These are phyloP conservation scores for Ganoderma meredithae DNA, from an alignment of 1,284 basidiomycete species.

Conservation along the genomic window DNA sequence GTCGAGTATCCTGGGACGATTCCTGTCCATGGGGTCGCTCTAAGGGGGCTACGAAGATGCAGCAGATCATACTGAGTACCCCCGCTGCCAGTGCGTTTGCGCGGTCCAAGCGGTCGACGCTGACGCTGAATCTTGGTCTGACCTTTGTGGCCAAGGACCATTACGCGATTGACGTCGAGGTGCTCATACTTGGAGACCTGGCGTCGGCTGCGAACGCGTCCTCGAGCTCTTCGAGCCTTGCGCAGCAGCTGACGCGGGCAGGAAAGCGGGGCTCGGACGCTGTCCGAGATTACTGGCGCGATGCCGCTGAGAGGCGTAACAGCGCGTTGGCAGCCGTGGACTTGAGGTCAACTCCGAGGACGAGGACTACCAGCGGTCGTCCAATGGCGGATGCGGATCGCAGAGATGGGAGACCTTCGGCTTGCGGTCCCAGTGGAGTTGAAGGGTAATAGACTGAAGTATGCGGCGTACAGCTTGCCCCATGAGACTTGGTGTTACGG, in stretches of 20 bases:
- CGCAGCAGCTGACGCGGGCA: not conserved
- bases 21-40: not conserved
- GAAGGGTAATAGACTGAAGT: not conserved
- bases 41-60: not conserved
- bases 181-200: not conserved
- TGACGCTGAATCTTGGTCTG: not conserved
- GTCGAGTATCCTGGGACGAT: not conserved
- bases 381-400: not conserved
- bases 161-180: not conserved
- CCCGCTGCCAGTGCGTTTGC: not conserved
- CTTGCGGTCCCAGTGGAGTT: not conserved
- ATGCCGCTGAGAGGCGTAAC: not conserved
- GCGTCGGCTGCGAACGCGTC: not conserved
- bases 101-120: not conserved
- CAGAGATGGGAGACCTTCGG: not conserved
- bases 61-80: not conserved
- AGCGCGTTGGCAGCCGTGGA: not conserved
- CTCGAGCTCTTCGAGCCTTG: not conserved
- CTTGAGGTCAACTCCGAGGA: not conserved
- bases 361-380: not conserved
- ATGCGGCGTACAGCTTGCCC: not conserved
- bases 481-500: not conserved
- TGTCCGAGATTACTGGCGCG: slow-evolving; percentile 1
- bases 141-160: not conserved
- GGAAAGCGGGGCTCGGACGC: not conserved